Evolutionary conservation across 1,284 basidiomycete species (phyloP), one percentile per base, ranked within the genome.

Genomic region (Neolentinus lepideus): DNA sequence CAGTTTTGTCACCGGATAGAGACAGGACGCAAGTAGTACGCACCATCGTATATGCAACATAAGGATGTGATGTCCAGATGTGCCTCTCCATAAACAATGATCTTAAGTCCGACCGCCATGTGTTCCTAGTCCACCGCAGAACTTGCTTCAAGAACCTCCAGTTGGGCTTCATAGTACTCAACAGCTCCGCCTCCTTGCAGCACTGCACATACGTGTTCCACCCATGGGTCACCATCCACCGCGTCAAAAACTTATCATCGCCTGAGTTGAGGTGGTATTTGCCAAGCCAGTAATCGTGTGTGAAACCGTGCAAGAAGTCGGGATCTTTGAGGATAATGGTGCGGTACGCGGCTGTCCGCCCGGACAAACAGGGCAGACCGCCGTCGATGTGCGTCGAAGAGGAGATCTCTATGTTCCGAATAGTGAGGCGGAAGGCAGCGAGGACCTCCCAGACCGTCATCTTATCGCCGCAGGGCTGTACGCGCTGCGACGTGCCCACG

Each of bases 381-480:
- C 92, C 93, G 67, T 95, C 93, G 61, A 95, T 94, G 71, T 95
- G 92, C 0, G 91, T 93, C 16, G 88, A 87, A 25, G 86, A 81
- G 6, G 91, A 75, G 59, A 95, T 95, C 70, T 95, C 93, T 69
- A 95, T 92, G 71, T 95, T 96, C 21, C 93, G 85, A 65, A 95
- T 95, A 16, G 90, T 88, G 52, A 95, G 79, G 52, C 93, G 85
- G 74, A 95, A 94, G 2, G 92, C 93, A 25, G 93, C 93, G 50
- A 95, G 82, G 31, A 93, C 88, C 71, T 95, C 93, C 92, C 92
- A 95, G 9, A 95, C 86, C 0, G 93, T 94, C 88, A 94, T 90
- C 54, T 71, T 71, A 24, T 79, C 68, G 1, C 91, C 90, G 27
- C 81, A 79, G 8, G 92, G 81, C 71, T 94, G 87, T 19, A 96